Evolutionary conservation across 1,284 basidiomycete species (phyloP), one percentile per base, ranked within the genome.

Genomic region (Ceratobasidium theobromae): DNA sequence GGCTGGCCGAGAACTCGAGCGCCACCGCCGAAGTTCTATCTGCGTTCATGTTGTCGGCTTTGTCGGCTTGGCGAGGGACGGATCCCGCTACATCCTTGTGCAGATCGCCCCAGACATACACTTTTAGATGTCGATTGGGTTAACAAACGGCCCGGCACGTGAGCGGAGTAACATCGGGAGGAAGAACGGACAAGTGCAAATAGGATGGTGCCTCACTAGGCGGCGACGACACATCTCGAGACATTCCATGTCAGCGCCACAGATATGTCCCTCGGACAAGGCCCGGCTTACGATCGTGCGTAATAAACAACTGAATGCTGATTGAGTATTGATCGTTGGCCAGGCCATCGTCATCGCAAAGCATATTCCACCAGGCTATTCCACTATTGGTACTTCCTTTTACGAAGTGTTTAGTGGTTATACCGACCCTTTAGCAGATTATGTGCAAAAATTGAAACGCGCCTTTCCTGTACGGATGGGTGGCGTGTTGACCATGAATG

Each of bases 321-420:
- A 21, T 11, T 45, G 41, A n/a, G 43, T 9, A 14, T 16, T 33
- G 38, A 43, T 45, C 18, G 46, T 28, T 52, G 58, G 23, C 30
- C 27, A 62, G 58, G 58, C 58, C 23, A 33, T 62, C 46, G 38
- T 51, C 46, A 49, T 52, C 18, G 58, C 58, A 23, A 62, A 51
- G 23, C 4, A 35, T 16, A 32, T 62, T 14, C 58, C 58, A 16
- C 12, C 1, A 25, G 58, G 45, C 48, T 38, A 51, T 49, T 51
- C 58, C 25, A 45, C 58, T 16, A 38, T 62, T 8, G 46, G 58
- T 62, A 1, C 21, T 16, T 62, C 52, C 35, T 33, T 62, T 62
- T 62, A 41, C 52, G 16, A 35, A 25, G 23, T 23, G 16, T 38
- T 16, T 16, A 14, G 18, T 18, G 28, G 46, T 12, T 48, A 25